Evolutionary conservation across 148 eudicot genomes (phyloP), one percentile per base, ranked within the genome.

Genomic region (Camellia sinensis): DNA sequence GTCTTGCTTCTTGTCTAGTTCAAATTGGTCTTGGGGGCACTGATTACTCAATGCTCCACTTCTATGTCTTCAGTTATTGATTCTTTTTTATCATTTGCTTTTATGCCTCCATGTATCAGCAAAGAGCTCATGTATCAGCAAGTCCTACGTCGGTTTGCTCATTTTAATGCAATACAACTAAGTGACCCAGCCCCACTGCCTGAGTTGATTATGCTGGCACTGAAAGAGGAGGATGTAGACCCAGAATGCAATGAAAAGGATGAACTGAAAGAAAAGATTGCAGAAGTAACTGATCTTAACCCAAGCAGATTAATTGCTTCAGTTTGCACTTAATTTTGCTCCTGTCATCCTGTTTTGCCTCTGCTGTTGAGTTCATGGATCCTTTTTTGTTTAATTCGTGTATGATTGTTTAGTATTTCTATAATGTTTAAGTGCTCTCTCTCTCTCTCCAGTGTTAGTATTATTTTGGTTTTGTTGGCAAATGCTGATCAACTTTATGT

Each of bases 111-210:
- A 67, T 29, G 37, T 29, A 29, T 29, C 86, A 95, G 99, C 98
- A 96, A 96, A 87, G 99, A 96, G 87, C 97, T 96, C 77, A 93
- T 96, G 97, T 96, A 96, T 85, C 97, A 96, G 85, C 99, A 93
- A 85, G 97, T 92, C 59, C 86, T 96, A 74, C 91, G 90, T 53
- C 97, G 99, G 43, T 96, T 96, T 86, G 93, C 93, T 73, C 97
- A 96, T 86, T 96, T 93, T 82, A 92, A 91, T 84, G 95, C 98
- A 78, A 96, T 96, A 85, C 98, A 96, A 78, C 86, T 96, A 80
- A 96, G 99, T 81, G 92, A 92, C 18, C 98, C 98, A 53, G 98
- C 96, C 65, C 90, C 97, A 4, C 65, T 96, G 83, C 83, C 67
- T 21, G 92, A 92, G 81, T 80, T 96, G 70, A 88, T 96, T 72